Percentiles rank a stretch among this genome's conserved stretches.
These are phyloP conservation scores for Verticillium zaregamsianum DNA, from an alignment of 2,329 filamentous ascomycete genomes.

Conservation along the genomic window DNA sequence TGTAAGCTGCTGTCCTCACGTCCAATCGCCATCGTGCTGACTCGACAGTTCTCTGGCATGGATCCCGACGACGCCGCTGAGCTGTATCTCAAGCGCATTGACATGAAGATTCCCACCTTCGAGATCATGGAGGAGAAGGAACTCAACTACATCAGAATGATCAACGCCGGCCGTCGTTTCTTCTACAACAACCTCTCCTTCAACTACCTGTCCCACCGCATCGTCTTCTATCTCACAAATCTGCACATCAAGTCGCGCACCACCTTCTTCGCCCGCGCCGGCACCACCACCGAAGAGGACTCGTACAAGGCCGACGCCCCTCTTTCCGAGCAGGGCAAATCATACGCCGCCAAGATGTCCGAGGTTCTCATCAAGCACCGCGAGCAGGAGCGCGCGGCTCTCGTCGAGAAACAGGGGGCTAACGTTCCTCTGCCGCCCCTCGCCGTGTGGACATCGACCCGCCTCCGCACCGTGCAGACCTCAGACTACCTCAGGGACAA, in stretches of 20 bases:
- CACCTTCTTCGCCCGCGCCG: conserved; percentile 88
- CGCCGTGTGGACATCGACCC: conserved; percentile 91
- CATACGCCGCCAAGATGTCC: conserved; percentile 82
- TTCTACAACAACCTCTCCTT: conserved; percentile 97
- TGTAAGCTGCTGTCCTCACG: conserved; percentile 41
- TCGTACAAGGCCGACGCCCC: conserved; percentile 89
- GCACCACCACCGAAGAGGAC: conserved; percentile 81
- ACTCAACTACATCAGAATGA: conserved; percentile 98
- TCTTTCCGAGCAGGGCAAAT: conserved; percentile 72
- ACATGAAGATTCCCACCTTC: conserved; percentile 89
- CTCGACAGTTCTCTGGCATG: conserved; percentile 76
- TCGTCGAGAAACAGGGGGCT: conserved; percentile 64
- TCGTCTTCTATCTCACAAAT: conserved; percentile 97
- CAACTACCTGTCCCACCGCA: conserved; percentile 92
- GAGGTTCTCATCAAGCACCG: conserved; percentile 79
- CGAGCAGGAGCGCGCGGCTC: conserved; percentile 69
- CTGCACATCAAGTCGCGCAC: conserved; percentile 93
- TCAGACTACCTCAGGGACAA: conserved; percentile 72
- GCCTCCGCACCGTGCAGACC: conserved; percentile 86
- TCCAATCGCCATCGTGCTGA: conserved; percentile 10
- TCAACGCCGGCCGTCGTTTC: conserved; percentile 90
- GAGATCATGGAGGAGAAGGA: conserved; percentile 95
- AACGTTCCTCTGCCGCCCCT: conserved; percentile 72
- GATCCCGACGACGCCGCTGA: conserved; percentile 86
- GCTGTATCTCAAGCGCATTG: conserved; percentile 85